These are phyloP conservation scores for Prunus kanzakura DNA, from an alignment of 306 rosid species.

Conservation along the genomic window DNA sequence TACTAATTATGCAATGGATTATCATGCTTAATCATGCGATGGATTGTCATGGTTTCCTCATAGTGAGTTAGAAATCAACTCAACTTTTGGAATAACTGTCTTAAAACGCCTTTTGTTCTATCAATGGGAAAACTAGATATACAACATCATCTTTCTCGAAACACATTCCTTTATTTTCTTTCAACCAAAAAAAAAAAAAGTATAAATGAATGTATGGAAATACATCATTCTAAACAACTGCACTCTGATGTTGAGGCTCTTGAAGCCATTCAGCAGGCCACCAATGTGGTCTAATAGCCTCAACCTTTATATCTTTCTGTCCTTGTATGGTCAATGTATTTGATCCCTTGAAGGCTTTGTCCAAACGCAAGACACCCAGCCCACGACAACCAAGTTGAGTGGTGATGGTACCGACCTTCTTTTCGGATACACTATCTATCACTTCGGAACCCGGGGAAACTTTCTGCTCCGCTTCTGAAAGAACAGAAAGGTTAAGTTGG, in stretches of 20 bases:
- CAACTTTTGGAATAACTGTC: not conserved
- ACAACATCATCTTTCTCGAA: not conserved
- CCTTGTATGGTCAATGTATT: slow-evolving; percentile 50
- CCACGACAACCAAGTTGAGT: slow-evolving; percentile 67
- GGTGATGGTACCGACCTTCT: slow-evolving; percentile 65
- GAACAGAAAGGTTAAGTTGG: slow-evolving; percentile 14
- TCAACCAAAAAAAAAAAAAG: not conserved
- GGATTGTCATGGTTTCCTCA: not conserved
- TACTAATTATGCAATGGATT: not conserved
- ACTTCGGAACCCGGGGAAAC: slow-evolving; percentile 64
- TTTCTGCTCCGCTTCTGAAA: slow-evolving; percentile 49
- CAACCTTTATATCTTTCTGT: slow-evolving; percentile 54
- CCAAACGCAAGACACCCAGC: slow-evolving; percentile 72
- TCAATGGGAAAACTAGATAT: not conserved
- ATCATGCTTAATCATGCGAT: not conserved
- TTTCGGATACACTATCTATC: slow-evolving; percentile 42
- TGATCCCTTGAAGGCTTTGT: slow-evolving; percentile 54
- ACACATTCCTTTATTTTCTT: not conserved
- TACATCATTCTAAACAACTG: slow-evolving; percentile 23
- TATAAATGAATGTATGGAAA: not conserved
- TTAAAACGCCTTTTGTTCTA: not conserved
- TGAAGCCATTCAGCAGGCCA: slow-evolving; percentile 52
- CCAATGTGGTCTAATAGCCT: slow-evolving; percentile 61
- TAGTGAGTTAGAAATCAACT: not conserved
- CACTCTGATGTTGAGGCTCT: slow-evolving; percentile 22